Evolutionary conservation across 257 asterid genomes (phyloP), one percentile per base, ranked within the genome.

Genomic region (Ajuga chamaepitys): DNA sequence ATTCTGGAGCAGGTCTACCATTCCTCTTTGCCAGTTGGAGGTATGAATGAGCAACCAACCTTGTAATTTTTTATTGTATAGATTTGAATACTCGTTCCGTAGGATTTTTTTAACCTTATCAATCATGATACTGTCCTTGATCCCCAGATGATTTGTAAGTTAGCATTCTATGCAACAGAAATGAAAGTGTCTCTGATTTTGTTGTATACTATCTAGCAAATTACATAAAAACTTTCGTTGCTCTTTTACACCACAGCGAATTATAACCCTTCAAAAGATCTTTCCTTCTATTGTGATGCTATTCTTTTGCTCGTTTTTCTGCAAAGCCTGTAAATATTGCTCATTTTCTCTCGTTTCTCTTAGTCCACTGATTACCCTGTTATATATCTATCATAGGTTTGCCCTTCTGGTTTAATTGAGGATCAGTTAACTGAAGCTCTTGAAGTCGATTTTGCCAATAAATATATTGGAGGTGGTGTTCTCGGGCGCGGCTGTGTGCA

Each of bases 361-460:
- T 20, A 11, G 41, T 58, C 46, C 35, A 58, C 0, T 35, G 40
- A 48, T 62, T 28, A 12, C 21, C 17, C 32, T 53, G 35, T 20
- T 55, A 5, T 9, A 67, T 53, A 13, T 71, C 58, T 66, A 60
- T 73, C 35, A 12, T 73, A 92, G 98, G 95, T 82, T 74, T 62
- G 50, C 28, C 56, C 51, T 58, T 79, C 85, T 51, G 93, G 96
- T 48, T 78, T 85, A 38, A 92, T 92, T 50, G 97, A 89, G 78
- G 95, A 92, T 80, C 95, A 83, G 30, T 20, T 70, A 32, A 40
- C 37, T 25, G 95, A 87, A 68, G 91, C 88, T 66, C 78, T 92
- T 60, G 97, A 89, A 79, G 96, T 89, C 56, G 98, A 92, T 79
- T 89, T 92, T 54, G 98, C 98, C 30, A 92, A 89, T 73, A 83